A percentile compares a stretch with the other conserved stretches of the same genome.
Evolutionary conservation across 2,329 filamentous ascomycete genomes (phyloP).

Genomic region (Penicillium sp.): DNA sequence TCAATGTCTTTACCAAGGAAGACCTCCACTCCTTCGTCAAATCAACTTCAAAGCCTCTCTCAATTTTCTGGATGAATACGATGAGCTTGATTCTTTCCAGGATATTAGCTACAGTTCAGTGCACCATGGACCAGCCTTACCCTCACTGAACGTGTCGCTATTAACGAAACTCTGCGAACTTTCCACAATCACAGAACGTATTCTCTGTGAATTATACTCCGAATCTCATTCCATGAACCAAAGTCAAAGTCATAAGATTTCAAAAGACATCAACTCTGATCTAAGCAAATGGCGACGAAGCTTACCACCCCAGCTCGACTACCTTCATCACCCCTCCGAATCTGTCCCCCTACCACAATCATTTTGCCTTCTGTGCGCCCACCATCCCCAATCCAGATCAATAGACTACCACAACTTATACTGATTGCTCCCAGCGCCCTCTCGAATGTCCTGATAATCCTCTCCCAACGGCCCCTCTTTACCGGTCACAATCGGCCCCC

Average conservation of each 20-base stretch:
- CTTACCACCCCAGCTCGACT: constrained; percentile 25
- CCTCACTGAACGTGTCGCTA: constrained; percentile 23
- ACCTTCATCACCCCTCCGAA: constrained; percentile 18
- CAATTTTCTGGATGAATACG: constrained; percentile 30
- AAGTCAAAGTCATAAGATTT: constrained; percentile 13
- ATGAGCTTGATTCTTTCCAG: constrained; percentile 50
- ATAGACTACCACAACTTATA: background rate
- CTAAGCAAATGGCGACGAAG: constrained; percentile 24
- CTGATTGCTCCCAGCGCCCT: constrained; percentile 18
- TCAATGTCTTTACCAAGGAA: constrained; percentile 54
- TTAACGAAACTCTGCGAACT: constrained; percentile 33
- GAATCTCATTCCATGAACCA: constrained; percentile 21
- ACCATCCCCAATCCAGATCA: background rate
- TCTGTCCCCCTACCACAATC: constrained; percentile 22
- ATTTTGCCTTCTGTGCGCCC: constrained; percentile 20
- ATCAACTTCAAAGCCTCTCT: constrained; percentile 49
- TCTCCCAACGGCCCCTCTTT: constrained; percentile 45
- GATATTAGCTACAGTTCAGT: constrained; percentile 38
- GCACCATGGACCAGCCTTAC: constrained; percentile 7
- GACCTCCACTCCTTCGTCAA: constrained; percentile 47
- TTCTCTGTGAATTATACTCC: constrained; percentile 32
- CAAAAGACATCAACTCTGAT: constrained; percentile 21
- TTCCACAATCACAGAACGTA: constrained; percentile 35
- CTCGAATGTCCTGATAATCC: constrained; percentile 44
- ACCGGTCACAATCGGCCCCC: constrained; percentile 19